These are phyloP conservation scores for Tranzscheliella williamsii DNA, from an alignment of 1,284 basidiomycete genomes.

Conservation along the genomic window DNA sequence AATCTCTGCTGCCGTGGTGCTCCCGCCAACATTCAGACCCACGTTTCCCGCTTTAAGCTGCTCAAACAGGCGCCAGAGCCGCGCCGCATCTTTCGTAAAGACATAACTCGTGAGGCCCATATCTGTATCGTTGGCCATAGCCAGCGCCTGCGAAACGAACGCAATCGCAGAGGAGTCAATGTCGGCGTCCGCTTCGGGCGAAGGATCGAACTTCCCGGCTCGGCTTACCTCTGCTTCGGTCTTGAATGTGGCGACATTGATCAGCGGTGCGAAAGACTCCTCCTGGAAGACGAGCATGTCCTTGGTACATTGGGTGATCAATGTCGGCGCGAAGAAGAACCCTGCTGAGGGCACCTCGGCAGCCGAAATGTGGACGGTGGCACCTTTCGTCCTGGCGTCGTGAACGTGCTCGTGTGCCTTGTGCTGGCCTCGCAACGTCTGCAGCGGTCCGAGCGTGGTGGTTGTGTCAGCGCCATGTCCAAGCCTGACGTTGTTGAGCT, in stretches of 20 bases:
- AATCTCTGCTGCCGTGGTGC: conserved; percentile 49
- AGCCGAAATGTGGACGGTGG: conserved; percentile 72
- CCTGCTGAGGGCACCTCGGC: conserved; percentile 72
- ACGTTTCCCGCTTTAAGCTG: conserved; percentile 95
- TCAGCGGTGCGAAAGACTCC: conserved; percentile 61
- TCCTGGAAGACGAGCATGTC: conserved; percentile 64
- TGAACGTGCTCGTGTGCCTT: conserved; percentile 87
- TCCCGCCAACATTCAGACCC: conserved; percentile 65
- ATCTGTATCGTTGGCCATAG: conserved; percentile 78
- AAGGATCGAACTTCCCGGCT: no score
- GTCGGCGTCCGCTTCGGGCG: no score
- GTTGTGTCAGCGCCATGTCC: conserved; percentile 82
- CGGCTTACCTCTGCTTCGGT: conserved; percentile 77
- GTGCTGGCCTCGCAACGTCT: conserved; percentile 79
- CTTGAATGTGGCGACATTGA: conserved; percentile 73
- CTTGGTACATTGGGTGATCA: conserved; percentile 77
- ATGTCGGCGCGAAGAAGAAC: conserved; percentile 82
- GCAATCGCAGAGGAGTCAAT: no score
- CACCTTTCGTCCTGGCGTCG: conserved; percentile 81
- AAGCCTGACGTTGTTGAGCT: conserved; percentile 84
- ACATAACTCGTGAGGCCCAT: conserved; percentile 74
- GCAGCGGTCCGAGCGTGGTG: conserved; percentile 86
- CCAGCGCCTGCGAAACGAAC: conserved; percentile 67
- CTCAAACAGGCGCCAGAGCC: conserved; percentile 93
- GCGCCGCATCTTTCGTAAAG: conserved; percentile 72